These are phyloP conservation scores for Anthracocystis walkeri DNA, from an alignment of 1,284 basidiomycete species.

Conservation along the genomic window DNA sequence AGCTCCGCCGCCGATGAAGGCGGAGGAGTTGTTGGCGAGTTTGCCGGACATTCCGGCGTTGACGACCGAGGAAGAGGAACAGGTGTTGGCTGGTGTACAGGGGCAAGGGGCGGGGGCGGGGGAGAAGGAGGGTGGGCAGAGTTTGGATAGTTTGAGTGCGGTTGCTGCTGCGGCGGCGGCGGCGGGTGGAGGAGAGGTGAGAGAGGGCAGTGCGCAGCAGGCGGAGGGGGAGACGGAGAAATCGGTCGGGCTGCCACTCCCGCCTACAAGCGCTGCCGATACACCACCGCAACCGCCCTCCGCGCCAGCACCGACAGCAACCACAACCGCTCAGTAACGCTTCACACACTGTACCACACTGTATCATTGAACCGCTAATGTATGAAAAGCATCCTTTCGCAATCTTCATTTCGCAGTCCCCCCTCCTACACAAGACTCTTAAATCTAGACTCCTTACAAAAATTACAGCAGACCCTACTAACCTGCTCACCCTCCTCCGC, in stretches of 20 bases:
- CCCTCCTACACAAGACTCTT: conserved; percentile 5
- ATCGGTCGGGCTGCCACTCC: conserved; percentile 3
- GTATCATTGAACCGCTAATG: no score
- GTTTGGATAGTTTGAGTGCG: conserved; percentile 56
- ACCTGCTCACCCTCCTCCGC: background rate
- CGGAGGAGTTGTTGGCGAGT: conserved; percentile 38
- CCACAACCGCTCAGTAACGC: no score
- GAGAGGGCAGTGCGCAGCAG: background rate
- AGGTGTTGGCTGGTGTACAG: conserved; percentile 14
- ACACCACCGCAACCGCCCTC: background rate
- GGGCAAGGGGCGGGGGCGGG: background rate
- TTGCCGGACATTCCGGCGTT: conserved; percentile 33
- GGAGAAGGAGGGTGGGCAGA: conserved; percentile 27
- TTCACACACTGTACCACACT: no score
- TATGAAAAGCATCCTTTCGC: no score
- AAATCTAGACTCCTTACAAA: conserved; percentile 33
- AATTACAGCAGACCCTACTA: conserved; percentile 39
- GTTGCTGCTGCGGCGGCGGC: conserved; percentile 60
- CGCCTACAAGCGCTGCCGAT: background rate
- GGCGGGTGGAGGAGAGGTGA: conserved; percentile 5
- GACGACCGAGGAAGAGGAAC: conserved; percentile 37
- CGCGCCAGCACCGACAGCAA: no score
- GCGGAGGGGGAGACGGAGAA: no score
- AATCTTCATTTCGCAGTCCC: no score
- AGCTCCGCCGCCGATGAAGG: conserved; percentile 29